Evolutionary conservation across 345 rosid genomes (phyloP).

Genomic region (Eucalyptus albens): DNA sequence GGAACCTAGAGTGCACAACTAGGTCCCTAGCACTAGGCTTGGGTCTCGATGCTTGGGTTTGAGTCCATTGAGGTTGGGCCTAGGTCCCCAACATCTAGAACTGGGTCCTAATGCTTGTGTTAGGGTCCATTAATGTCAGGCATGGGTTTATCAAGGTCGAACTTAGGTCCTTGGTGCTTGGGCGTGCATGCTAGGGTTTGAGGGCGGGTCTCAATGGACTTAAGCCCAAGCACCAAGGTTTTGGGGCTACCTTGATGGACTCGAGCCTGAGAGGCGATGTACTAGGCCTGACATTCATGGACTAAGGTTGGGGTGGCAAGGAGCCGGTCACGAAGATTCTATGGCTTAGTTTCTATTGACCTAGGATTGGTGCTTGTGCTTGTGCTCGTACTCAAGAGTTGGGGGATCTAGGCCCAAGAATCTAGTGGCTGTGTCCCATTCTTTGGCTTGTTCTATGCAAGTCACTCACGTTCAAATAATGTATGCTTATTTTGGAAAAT

Average conservation of each 20-base stretch:
- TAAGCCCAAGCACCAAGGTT: not conserved
- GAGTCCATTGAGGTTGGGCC: not conserved
- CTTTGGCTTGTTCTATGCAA: not conserved
- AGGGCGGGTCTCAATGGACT: not conserved
- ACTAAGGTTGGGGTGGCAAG: not conserved
- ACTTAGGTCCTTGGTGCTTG: not conserved
- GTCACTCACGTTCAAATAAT: not conserved
- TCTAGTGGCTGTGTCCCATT: not conserved
- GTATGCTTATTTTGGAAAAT: not conserved
- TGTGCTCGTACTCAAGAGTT: not conserved
- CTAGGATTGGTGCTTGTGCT: not conserved
- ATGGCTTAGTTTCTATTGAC: not conserved
- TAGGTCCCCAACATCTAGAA: not conserved
- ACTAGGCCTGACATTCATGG: not conserved
- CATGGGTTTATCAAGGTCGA: not conserved
- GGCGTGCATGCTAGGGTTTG: not conserved
- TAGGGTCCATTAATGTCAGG: not conserved
- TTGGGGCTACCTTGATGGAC: not conserved
- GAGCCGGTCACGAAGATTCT: not conserved
- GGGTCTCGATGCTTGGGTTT: accelerated
- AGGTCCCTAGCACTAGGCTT: not conserved
- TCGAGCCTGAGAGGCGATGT: not conserved
- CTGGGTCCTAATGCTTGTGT: not conserved
- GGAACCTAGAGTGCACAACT: not conserved
- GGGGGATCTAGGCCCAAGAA: not conserved